Percentiles rank a stretch among this genome's conserved stretches.
Evolutionary conservation across 2,329 filamentous ascomycete species (phyloP).

Genomic region (Fusarium sp.): DNA sequence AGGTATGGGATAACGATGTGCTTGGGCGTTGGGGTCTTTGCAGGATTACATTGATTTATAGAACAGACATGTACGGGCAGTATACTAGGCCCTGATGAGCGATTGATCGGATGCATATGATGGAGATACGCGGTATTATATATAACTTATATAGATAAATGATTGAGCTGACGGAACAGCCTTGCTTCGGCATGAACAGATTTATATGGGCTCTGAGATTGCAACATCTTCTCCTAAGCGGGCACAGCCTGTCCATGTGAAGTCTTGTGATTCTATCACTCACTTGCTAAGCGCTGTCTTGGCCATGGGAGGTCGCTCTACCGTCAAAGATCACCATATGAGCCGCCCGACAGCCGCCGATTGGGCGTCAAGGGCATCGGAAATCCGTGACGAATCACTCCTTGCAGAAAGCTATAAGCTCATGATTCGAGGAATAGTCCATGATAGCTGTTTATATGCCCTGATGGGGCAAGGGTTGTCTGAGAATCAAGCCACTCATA

Average conservation of each 20-base stretch:
- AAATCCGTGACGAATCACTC: slow-evolving; percentile 11
- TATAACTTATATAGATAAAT: slow-evolving; percentile 17
- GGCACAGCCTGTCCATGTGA: neutral
- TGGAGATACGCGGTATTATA: neutral
- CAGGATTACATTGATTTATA: slow-evolving; percentile 8
- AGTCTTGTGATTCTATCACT: neutral
- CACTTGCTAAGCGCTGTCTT: no score
- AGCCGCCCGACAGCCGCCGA: slow-evolving; percentile 31
- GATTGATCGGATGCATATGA: slow-evolving; percentile 15
- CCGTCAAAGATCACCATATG: neutral
- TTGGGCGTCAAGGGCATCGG: slow-evolving; percentile 10
- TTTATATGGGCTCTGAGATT: neutral
- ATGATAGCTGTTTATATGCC: slow-evolving; percentile 21
- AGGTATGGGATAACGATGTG: slow-evolving; percentile 2
- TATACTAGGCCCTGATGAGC: slow-evolving; percentile 22
- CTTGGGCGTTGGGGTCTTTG: slow-evolving; percentile 19
- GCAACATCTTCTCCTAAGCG: neutral
- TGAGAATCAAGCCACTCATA: slow-evolving; percentile 27
- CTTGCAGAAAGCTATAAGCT: neutral
- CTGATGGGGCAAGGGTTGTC: slow-evolving; percentile 30
- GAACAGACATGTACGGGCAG: slow-evolving; percentile 10
- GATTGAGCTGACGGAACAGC: slow-evolving; percentile 5
- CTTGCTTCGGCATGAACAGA: neutral
- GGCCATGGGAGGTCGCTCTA: neutral
- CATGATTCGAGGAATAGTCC: slow-evolving; percentile 34